Base-by-base conservation (phyloP, 306 rosid species). In the Medicago ruthenica region DNA sequence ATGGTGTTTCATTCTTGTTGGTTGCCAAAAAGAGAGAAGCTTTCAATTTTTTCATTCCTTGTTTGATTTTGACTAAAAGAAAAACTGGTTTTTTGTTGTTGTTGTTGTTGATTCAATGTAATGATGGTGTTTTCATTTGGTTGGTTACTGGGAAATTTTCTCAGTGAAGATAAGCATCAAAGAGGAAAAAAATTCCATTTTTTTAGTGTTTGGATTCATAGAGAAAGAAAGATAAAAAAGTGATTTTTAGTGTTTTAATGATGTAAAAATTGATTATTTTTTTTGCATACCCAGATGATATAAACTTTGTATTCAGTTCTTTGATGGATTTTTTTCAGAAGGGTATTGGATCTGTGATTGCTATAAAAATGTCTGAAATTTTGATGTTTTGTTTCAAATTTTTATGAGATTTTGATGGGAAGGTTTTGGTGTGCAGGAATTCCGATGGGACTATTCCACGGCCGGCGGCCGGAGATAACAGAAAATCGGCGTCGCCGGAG, bases 401-500 rank as follows among this genome's bases (percentile, higher is more conserved):
- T 31, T 48, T 13, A 1, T 7, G 22, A 54, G 67, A 67, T 36
- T 79, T 51, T 70, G 66, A 72, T 59, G 76, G 67, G 40, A 57
- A 72, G 5, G 31, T 27, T 65, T 85, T 67, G 61, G 75, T 22
- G 66, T 80, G 79, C 82, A 91, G 97, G 85, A 81, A 77, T 76
- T 87, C 85, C 8, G 93, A 86, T 22, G 85, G 85, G 67, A 73
- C 87, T 9, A 66, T 80, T 72, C 91, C 80, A 41, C 83, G 90
- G 50, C 83, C 88, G 0, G 45, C 60, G 21, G 87, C 60, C 2
- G 88, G 77, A 5, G 88, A 86, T 5, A 73, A 51, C 37, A 58
- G 87, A 81, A 89, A 89, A 81, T 75, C 91, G 6, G 87, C 91
- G 41, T 88, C 91, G 47, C 97, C 90, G 70, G 97, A 89, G 85